phyloP scores from a whole-genome alignment of 805 yeast genomes.

The Grigorovia yakushimaensis region DNA sequence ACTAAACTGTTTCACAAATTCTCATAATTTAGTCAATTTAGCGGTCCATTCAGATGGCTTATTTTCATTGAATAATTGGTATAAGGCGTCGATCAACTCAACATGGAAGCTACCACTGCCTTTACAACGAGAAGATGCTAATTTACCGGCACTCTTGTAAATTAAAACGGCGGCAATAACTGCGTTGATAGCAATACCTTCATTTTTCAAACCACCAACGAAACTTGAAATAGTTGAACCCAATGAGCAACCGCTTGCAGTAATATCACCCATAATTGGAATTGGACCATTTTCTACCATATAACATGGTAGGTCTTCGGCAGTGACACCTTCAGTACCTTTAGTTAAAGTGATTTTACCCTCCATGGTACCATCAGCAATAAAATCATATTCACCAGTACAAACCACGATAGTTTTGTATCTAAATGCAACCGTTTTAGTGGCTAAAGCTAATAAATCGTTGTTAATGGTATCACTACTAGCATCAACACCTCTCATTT shows the following conservation, averaged over 20 bases:
- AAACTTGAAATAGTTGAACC: constrained; percentile 62
- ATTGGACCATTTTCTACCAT: constrained; percentile 46
- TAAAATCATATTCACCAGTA: constrained; percentile 51
- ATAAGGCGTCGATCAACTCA: constrained; percentile 22
- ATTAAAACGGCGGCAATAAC: constrained; percentile 44
- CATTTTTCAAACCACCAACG: constrained; percentile 36
- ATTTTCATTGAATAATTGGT: constrained; percentile 17
- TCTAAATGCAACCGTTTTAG: constrained; percentile 39
- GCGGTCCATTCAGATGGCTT: constrained; percentile 22
- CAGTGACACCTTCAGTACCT: constrained; percentile 11
- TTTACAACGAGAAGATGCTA: constrained; percentile 34
- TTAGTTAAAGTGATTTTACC: constrained; percentile 16
- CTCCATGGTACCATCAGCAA: constrained; percentile 36
- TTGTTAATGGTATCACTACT: constrained; percentile 17
- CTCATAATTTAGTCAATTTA: constrained; percentile 1
- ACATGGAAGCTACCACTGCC: constrained; percentile 32
- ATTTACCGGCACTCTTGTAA: constrained; percentile 53
- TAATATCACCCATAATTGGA: constrained; percentile 51
- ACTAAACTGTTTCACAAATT: background rate
- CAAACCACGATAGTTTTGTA: constrained; percentile 55
- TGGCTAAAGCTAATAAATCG: constrained; percentile 31
- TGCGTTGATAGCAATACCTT: constrained; percentile 33
- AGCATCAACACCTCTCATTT: constrained; percentile 71
- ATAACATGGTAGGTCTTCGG: constrained; percentile 22
- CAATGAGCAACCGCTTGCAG: constrained; percentile 78